phyloP scores from a whole-genome alignment of 208 protist species.

The Trypanosoma caninum region DNA sequence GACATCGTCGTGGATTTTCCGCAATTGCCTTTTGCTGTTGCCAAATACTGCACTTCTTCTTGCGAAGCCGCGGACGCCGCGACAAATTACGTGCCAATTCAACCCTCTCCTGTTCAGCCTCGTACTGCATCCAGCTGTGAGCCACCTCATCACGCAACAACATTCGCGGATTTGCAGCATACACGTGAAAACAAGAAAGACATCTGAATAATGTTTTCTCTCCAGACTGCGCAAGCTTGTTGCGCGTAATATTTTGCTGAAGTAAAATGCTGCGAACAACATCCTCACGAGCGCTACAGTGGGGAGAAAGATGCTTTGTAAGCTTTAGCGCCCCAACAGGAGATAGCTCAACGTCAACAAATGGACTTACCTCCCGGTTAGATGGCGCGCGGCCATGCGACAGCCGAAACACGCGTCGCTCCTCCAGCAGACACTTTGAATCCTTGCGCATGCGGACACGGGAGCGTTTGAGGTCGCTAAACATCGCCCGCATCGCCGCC shows the following conservation, averaged over 20 bases:
- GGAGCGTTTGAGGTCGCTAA: slow-evolving; percentile 28
- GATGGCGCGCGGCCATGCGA: slow-evolving; percentile 43
- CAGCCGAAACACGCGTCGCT: slow-evolving; percentile 46
- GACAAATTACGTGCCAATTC: slow-evolving; percentile 21
- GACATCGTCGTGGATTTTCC: slow-evolving; percentile 47
- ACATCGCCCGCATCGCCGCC: slow-evolving; percentile 34
- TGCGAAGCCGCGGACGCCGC: slow-evolving; percentile 29
- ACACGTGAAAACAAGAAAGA: slow-evolving; percentile 79
- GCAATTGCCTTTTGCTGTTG: slow-evolving; percentile 20
- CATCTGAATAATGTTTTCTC: slow-evolving; percentile 65
- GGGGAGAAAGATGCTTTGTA: slow-evolving; percentile 31
- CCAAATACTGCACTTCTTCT: slow-evolving; percentile 45
- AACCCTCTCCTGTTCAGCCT: slow-evolving; percentile 36
- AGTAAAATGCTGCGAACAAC: slow-evolving; percentile 49
- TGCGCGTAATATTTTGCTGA: slow-evolving; percentile 52
- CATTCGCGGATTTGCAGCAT: slow-evolving; percentile 58
- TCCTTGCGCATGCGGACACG: slow-evolving; percentile 64
- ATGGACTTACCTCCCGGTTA: slow-evolving; percentile 40
- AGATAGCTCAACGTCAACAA: slow-evolving; percentile 53
- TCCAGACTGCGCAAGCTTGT: slow-evolving; percentile 60
- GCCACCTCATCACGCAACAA: slow-evolving; percentile 52
- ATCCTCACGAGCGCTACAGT: slow-evolving; percentile 28
- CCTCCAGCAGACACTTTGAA: slow-evolving; percentile 32
- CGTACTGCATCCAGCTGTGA: slow-evolving; percentile 63
- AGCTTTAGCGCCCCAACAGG: slow-evolving; percentile 59